Evolutionary conservation across 257 asterid species (phyloP).

Genomic region (Leptodermis oblonga): DNA sequence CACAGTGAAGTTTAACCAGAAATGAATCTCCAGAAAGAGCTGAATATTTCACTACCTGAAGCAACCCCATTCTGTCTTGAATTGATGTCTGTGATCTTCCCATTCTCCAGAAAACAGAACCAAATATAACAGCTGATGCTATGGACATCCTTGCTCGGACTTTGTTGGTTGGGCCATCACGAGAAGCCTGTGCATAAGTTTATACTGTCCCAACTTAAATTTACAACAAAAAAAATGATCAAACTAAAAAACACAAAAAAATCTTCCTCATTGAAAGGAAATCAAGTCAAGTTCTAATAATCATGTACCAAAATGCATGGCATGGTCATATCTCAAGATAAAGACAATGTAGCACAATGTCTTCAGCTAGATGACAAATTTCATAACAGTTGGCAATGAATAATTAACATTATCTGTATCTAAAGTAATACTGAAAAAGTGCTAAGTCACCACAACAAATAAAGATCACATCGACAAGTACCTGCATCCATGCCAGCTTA

Average conservation of each 20-base stretch:
- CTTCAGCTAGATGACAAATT: not conserved
- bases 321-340: not conserved
- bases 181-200: conserved; percentile 61
- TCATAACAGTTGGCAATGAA: not conserved
- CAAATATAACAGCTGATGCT: conserved; percentile 93
- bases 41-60: conserved; percentile 55
- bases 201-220: conserved; percentile 17
- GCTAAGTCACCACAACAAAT: not conserved
- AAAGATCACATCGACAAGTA: conserved; percentile 11
- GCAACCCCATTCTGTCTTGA: conserved; percentile 96
- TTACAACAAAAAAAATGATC: conserved; percentile 13
- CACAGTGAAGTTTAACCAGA: conserved; percentile 8
- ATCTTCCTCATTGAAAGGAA: not conserved
- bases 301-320: too few species aligned
- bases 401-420: not conserved
- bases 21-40: conserved; percentile 9
- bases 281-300: not conserved
- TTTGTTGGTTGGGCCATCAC: conserved; percentile 97
- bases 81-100: conserved; percentile 89
- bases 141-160: conserved; percentile 95
- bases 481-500: conserved; percentile 99
- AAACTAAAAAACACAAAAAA: conserved; percentile 11
- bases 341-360: not conserved
- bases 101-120: conserved; percentile 99
- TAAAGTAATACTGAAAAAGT: not conserved